phyloP scores from a whole-genome alignment of 2,329 filamentous ascomycete genomes.

The Ambrosiella cleistominuta region DNA sequence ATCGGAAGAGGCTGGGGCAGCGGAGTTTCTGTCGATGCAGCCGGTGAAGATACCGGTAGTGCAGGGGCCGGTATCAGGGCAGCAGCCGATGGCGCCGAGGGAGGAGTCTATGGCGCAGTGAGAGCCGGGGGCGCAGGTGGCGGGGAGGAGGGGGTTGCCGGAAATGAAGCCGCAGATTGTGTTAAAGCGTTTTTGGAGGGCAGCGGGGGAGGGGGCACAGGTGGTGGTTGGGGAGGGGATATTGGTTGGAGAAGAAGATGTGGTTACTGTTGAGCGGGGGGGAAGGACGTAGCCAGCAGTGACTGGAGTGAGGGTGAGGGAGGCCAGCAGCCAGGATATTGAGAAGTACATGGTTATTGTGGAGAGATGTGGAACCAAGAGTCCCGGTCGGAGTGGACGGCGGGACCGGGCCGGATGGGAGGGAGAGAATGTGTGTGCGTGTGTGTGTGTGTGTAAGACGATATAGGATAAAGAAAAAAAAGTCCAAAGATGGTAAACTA shows the following conservation, averaged over 20 bases:
- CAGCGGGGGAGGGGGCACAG: background rate
- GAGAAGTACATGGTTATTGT: constrained; percentile 9
- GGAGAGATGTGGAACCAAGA: background rate
- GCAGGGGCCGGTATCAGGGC: constrained; percentile 33
- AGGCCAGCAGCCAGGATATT: constrained; percentile 21
- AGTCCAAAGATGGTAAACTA: too few relatives aligned
- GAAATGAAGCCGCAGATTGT: constrained; percentile 42
- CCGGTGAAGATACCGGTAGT: constrained; percentile 38
- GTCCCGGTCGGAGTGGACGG: background rate
- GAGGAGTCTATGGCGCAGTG: constrained; percentile 38
- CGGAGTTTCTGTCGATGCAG: constrained; percentile 36
- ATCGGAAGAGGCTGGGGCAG: constrained; percentile 31
- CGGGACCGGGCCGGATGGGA: background rate
- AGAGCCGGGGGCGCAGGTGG: constrained; percentile 39
- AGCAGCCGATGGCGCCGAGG: constrained; percentile 36
- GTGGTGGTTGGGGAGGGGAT: constrained; percentile 14
- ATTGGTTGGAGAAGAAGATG: constrained; percentile 13
- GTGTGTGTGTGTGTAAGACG: too few relatives aligned
- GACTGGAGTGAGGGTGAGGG: constrained; percentile 17
- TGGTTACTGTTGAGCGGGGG: constrained; percentile 20
- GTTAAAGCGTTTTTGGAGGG: constrained; percentile 61
- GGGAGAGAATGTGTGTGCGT: background rate
- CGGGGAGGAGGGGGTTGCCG: constrained; percentile 32
- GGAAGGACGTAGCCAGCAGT: constrained; percentile 24
- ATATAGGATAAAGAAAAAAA: too few relatives aligned